Conservation (phyloP, 78 protist species). For the Speleostelium caveatum region DNA sequence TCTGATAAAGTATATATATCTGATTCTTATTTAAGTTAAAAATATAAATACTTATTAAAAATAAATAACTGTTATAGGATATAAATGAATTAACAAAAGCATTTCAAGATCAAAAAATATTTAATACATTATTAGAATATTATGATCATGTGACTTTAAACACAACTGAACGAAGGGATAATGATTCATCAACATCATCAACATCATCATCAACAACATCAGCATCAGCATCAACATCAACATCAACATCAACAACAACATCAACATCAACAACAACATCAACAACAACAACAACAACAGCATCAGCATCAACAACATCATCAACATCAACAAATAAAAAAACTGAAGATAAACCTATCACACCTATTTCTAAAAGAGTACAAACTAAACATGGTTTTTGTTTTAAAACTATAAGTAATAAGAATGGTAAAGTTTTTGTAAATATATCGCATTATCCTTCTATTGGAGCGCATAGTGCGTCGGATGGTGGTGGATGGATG, state of each 20-base stretch:
- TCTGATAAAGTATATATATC: too few species aligned
- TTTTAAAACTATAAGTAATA: constrained; percentile 37
- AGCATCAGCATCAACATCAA: not conserved
- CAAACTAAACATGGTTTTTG: constrained; percentile 17
- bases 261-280: not conserved
- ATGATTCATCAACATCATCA: not conserved
- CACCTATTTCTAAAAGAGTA: constrained; percentile 22
- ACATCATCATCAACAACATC: not conserved
- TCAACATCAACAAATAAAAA: not conserved
- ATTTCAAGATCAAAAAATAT: constrained; percentile 27
- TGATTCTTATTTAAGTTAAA: too few species aligned
- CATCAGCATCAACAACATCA: not conserved
- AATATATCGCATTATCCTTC: constrained; percentile 45
- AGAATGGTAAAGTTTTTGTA: constrained; percentile 18
- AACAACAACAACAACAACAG: not conserved
- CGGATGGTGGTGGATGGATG: constrained; percentile 39
- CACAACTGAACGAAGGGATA: not conserved
- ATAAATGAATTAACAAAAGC: constrained; percentile 26
- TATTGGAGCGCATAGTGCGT: constrained; percentile 6
- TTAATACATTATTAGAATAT: constrained; percentile 16
- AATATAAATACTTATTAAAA: too few species aligned
- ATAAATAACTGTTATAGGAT: not conserved
- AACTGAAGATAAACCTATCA: too few species aligned
- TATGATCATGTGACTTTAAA: not conserved
- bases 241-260: not conserved